Conservation (phyloP, 208 protist genomes). For the Phytomonas sp. region DNA sequence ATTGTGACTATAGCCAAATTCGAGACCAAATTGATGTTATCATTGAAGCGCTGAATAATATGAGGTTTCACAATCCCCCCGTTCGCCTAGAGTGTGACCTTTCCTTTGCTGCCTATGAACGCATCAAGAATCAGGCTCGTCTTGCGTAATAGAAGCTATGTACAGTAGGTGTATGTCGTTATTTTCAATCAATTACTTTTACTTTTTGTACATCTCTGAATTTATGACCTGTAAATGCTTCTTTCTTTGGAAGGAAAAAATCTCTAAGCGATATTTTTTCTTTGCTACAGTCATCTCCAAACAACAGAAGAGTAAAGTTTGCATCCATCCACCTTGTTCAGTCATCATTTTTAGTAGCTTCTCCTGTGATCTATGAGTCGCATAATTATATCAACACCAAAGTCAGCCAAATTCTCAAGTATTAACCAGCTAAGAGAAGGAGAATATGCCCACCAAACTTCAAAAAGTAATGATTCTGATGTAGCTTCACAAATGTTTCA, state of each 20-base stretch:
- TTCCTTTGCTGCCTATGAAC: slow-evolving; percentile 51
- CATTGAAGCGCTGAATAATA: slow-evolving; percentile 23
- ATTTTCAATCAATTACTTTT: neutral
- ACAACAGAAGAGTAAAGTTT: neutral
- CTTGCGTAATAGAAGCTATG: neutral
- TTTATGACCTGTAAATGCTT: neutral
- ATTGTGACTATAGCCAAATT: slow-evolving; percentile 14
- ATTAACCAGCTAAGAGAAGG: neutral
- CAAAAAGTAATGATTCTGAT: neutral
- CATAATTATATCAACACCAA: neutral
- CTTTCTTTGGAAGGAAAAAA: neutral
- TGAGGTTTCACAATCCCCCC: slow-evolving; percentile 25
- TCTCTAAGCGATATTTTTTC: neutral
- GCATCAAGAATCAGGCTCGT: slow-evolving; percentile 18
- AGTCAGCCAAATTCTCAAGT: neutral
- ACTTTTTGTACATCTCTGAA: neutral
- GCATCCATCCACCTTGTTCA: neutral
- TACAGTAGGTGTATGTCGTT: neutral
- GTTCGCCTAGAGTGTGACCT: slow-evolving; percentile 57
- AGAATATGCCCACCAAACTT: neutral
- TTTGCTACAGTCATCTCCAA: neutral
- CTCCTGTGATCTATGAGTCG: neutral
- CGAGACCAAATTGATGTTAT: slow-evolving; percentile 32
- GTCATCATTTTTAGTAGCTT: neutral
- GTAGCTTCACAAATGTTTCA: slow-evolving; percentile 10